These are phyloP conservation scores for Penicillium diatomitis DNA, from an alignment of 495 filamentous ascomycete species.

Conservation along the genomic window DNA sequence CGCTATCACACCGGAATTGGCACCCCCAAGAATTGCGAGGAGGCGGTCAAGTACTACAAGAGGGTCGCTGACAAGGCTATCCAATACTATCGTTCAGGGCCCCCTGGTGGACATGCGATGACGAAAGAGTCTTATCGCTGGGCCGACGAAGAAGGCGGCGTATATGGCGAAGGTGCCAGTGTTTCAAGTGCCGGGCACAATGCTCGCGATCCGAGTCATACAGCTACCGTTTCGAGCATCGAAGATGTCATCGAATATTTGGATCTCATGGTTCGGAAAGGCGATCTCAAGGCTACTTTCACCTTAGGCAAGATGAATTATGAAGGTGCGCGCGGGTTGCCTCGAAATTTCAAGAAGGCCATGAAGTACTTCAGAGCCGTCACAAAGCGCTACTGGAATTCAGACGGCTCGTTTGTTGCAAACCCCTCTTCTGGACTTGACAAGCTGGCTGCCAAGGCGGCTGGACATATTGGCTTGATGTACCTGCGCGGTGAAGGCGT, in stretches of 20 bases:
- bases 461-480: conserved; percentile 88
- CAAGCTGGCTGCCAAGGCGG: conserved; percentile 78
- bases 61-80: conserved; percentile 90
- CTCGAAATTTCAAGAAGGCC: conserved; percentile 62
- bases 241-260: conserved; percentile 94
- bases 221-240: conserved; percentile 69
- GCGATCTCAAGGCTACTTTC: conserved; percentile 85
- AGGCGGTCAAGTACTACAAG: conserved; percentile 82
- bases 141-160: conserved; percentile 83
- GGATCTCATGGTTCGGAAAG: conserved; percentile 88
- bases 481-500: conserved; percentile 87
- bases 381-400: conserved; percentile 79
- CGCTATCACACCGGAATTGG: conserved; percentile 81
- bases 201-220: conserved; percentile 60
- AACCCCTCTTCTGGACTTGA: conserved; percentile 52
- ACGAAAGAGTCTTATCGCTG: conserved; percentile 62
- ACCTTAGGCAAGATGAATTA: conserved; percentile 84
- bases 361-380: conserved; percentile 77
- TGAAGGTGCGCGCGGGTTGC: conserved; percentile 70
- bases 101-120: conserved; percentile 79
- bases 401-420: conserved; percentile 53
- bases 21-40: conserved; percentile 74
- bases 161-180: conserved; percentile 92
- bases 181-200: conserved; percentile 84
- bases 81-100: conserved; percentile 72